phyloP scores from a whole-genome alignment of 306 rosid species.

The Chamaecrista fasciculata region DNA sequence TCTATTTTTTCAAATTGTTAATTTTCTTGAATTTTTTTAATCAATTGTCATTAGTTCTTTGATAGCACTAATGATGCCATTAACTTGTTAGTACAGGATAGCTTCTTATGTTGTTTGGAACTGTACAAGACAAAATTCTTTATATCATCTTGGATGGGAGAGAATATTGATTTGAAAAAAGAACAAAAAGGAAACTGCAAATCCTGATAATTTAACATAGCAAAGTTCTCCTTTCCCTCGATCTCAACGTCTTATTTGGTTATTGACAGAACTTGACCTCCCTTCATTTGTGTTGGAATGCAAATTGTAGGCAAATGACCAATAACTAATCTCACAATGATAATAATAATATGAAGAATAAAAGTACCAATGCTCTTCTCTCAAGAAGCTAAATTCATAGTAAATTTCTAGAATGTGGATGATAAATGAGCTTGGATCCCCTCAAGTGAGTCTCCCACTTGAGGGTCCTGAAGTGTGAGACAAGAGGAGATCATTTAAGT shows the following conservation, averaged over 20 bases:
- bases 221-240: neutral
- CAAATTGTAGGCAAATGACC: neutral
- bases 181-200: neutral
- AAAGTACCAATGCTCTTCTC: too few species aligned
- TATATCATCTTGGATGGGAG: neutral
- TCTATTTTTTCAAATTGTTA: neutral
- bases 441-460: too few species aligned
- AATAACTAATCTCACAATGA: neutral
- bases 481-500: too few species aligned
- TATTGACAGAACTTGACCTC: neutral
- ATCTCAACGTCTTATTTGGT: neutral
- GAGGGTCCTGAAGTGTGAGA: too few species aligned
- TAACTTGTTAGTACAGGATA: neutral
- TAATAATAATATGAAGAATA: too few species aligned
- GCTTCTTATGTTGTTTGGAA: slow-evolving; percentile 1
- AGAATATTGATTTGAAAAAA: neutral
- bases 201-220: neutral
- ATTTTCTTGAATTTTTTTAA: slow-evolving; percentile 12
- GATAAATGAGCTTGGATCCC: too few species aligned
- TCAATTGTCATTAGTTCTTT: neutral
- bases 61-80: neutral
- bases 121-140: neutral
- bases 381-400: too few species aligned
- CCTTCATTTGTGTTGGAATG: neutral
- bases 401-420: too few species aligned